A percentile compares a stretch with the other conserved stretches of the same genome.
phyloP scores from a whole-genome alignment of 2,329 filamentous ascomycete genomes.

The Penicillium occitanis region DNA sequence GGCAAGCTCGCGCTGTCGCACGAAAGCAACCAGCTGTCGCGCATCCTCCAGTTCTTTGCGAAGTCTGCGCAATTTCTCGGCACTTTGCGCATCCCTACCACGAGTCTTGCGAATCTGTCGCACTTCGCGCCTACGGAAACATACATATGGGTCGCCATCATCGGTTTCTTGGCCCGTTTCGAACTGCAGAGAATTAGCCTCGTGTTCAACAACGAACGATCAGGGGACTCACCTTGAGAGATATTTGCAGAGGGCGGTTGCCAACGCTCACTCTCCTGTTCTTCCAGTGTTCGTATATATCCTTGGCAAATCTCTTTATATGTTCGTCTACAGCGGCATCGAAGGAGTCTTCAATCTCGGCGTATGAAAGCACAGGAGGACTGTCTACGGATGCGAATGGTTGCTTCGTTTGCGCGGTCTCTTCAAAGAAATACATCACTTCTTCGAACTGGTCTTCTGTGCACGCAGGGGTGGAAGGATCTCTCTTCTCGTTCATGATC shows the following conservation, averaged over 20 bases:
- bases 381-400: conserved; percentile 90
- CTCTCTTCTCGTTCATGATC: conserved; percentile 75
- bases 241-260: conserved; percentile 72
- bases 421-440: conserved; percentile 93
- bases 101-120: conserved; percentile 93
- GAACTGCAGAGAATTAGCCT: conserved; percentile 51
- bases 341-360: conserved; percentile 70
- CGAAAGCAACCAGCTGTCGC: conserved; percentile 72
- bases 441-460: conserved; percentile 91
- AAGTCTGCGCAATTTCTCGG: conserved; percentile 89
- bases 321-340: conserved; percentile 57
- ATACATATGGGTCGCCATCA: conserved; percentile 95
- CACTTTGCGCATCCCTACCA: conserved; percentile 87
- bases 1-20: conserved; percentile 75
- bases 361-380: conserved; percentile 71
- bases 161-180: conserved; percentile 93
- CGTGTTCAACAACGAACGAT: not conserved
- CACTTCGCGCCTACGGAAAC: conserved; percentile 92
- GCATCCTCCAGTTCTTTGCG: conserved; percentile 88
- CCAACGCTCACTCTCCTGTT: conserved; percentile 63
- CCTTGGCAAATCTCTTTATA: conserved; percentile 64
- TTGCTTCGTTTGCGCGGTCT: conserved; percentile 76
- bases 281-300: conserved; percentile 90
- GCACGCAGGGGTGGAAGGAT: conserved; percentile 60
- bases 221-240: conserved; percentile 62